phyloP scores from a whole-genome alignment of 2,329 filamentous ascomycete genomes.

The Neofusicoccum kwambonambiense region DNA sequence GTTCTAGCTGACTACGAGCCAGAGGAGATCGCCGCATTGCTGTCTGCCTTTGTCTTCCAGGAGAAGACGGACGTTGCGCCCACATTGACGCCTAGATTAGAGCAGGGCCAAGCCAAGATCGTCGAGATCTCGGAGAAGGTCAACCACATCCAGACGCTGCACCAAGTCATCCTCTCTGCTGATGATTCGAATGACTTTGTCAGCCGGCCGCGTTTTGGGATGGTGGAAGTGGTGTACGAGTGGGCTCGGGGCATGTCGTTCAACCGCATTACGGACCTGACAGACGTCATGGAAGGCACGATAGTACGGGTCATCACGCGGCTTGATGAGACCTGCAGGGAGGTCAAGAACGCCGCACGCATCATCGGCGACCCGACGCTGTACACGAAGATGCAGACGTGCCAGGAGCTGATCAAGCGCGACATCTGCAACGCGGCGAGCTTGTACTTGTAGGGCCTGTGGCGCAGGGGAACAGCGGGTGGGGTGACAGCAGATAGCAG shows the following conservation, averaged over 20 bases:
- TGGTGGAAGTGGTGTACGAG: slow-evolving; percentile 97
- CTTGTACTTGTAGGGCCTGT: slow-evolving; percentile 35
- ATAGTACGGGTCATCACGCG: slow-evolving; percentile 94
- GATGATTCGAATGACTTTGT: slow-evolving; percentile 94
- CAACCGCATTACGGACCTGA: slow-evolving; percentile 94
- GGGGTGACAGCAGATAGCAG: background rate
- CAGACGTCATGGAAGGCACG: slow-evolving; percentile 93
- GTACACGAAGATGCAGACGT: slow-evolving; percentile 94
- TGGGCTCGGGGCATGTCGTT: slow-evolving; percentile 98
- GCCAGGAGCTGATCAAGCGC: slow-evolving; percentile 92
- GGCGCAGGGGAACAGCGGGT: background rate
- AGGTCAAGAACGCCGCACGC: slow-evolving; percentile 94
- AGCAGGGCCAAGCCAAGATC: slow-evolving; percentile 80
- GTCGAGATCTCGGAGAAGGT: slow-evolving; percentile 89
- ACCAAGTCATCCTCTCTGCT: slow-evolving; percentile 86
- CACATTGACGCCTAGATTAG: slow-evolving; percentile 75
- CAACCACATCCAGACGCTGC: slow-evolving; percentile 81
- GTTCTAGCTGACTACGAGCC: slow-evolving; percentile 93
- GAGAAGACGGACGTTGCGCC: slow-evolving; percentile 87
- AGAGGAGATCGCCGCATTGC: slow-evolving; percentile 89
- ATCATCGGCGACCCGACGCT: slow-evolving; percentile 92
- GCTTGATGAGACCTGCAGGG: slow-evolving; percentile 91
- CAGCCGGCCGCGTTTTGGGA: slow-evolving; percentile 80
- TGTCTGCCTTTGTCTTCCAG: slow-evolving; percentile 96
- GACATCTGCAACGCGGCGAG: slow-evolving; percentile 43